Evolutionary conservation across 2,329 filamentous ascomycete species (phyloP).

Genomic region (Fusarium musae): DNA sequence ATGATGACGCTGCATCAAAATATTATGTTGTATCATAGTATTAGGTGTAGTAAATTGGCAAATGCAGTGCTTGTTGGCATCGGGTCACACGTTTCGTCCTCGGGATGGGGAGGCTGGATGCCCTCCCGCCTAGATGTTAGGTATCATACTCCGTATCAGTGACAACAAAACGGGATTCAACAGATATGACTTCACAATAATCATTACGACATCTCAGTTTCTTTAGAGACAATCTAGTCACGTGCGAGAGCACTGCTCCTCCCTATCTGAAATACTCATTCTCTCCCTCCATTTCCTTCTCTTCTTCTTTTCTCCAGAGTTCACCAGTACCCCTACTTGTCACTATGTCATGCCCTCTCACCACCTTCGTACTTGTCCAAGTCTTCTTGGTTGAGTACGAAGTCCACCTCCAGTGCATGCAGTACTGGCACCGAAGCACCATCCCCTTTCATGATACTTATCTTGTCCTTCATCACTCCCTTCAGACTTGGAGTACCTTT

Average conservation of each 20-base stretch:
- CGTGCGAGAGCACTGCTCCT: neutral
- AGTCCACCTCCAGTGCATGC: neutral
- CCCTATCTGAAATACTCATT: neutral
- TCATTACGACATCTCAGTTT: no score
- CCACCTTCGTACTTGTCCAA: neutral
- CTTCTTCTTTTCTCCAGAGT: neutral
- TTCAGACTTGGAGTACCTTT: neutral
- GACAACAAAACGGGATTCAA: neutral
- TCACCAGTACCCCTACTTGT: neutral
- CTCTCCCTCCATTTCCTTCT: neutral
- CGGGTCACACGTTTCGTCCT: neutral
- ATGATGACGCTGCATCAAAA: neutral
- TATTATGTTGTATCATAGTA: accelerated
- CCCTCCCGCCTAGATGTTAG: neutral
- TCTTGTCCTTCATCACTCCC: no score
- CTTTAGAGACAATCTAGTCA: neutral
- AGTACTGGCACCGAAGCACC: neutral
- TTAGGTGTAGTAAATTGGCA: neutral
- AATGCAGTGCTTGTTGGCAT: no score
- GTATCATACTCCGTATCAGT: neutral
- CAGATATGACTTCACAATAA: neutral
- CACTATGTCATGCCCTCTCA: neutral
- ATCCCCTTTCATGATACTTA: neutral
- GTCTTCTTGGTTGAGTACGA: neutral
- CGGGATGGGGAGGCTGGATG: neutral